A percentile compares a stretch with the other conserved stretches of the same genome.
phyloP scores from a whole-genome alignment of 2,329 filamentous ascomycete genomes.

The Escovopsis sp. region DNA sequence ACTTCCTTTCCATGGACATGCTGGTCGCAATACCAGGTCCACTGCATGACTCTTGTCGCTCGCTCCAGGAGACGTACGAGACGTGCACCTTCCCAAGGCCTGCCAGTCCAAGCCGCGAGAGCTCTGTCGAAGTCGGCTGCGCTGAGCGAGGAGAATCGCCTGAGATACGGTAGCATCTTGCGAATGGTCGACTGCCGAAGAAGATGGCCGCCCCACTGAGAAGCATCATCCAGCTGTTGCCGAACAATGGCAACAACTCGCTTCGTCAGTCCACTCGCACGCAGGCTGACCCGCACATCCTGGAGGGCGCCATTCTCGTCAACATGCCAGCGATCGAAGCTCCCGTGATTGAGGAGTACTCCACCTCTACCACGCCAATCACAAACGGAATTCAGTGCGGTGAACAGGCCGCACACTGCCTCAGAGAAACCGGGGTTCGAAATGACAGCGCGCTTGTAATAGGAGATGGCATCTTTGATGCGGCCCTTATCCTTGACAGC shows the following conservation, averaged over 20 bases:
- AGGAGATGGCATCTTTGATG: conserved; percentile 79
- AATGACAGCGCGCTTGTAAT: conserved; percentile 78
- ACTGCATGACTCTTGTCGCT: conserved; percentile 59
- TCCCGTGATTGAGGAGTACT: conserved; percentile 56
- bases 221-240: conserved; percentile 75
- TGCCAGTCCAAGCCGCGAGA: conserved; percentile 49
- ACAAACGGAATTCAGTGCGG: conserved; percentile 91
- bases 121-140: conserved; percentile 24
- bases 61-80: conserved; percentile 75
- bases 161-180: conserved; percentile 33
- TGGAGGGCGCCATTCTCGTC: conserved; percentile 68
- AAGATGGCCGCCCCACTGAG: conserved; percentile 66
- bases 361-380: conserved; percentile 87
- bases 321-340: conserved; percentile 85
- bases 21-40: conserved; percentile 78
- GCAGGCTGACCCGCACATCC: conserved; percentile 49
- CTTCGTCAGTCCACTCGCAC: conserved; percentile 68
- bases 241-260: conserved; percentile 83
- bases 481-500: conserved; percentile 93
- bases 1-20: conserved; percentile 49
- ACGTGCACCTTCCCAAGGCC: conserved; percentile 78
- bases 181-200: conserved; percentile 42
- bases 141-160: conserved; percentile 21
- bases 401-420: conserved; percentile 88
- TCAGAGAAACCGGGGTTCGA: conserved; percentile 95